These are phyloP conservation scores for Sextonia rubra DNA, from an alignment of 164 flowering plant genomes.

Conservation along the genomic window DNA sequence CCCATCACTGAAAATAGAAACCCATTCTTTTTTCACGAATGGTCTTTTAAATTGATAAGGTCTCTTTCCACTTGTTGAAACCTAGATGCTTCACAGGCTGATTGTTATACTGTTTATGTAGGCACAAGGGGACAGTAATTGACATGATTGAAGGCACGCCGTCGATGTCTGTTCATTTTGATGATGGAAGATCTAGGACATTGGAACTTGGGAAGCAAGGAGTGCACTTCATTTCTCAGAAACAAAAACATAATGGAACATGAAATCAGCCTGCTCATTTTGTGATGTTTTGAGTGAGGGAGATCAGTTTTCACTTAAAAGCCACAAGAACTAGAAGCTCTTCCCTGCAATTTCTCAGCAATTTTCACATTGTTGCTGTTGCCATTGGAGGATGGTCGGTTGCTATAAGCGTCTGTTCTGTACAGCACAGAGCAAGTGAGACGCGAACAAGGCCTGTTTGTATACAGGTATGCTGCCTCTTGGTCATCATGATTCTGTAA, in stretches of 20 bases:
- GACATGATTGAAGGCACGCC: slow-evolving; percentile 56
- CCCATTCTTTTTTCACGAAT: too few species aligned
- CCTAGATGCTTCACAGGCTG: neutral
- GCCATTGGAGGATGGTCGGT: neutral
- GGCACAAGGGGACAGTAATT: slow-evolving; percentile 79
- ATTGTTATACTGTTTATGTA: slow-evolving; percentile 12
- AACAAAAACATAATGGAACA: slow-evolving; percentile 48
- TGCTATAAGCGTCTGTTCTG: neutral
- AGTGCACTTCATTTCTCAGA: slow-evolving; percentile 77
- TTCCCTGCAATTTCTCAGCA: neutral
- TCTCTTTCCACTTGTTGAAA: neutral
- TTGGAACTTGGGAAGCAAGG: slow-evolving; percentile 84
- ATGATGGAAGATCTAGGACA: slow-evolving; percentile 64
- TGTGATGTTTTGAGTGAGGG: neutral
- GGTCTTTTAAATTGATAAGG: too few species aligned
- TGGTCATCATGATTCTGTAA: neutral
- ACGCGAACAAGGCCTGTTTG: neutral
- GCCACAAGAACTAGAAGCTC: neutral
- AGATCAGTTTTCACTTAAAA: neutral
- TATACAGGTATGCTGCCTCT: neutral
- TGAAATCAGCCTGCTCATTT: slow-evolving; percentile 14
- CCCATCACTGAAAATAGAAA: too few species aligned
- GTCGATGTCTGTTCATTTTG: slow-evolving; percentile 52
- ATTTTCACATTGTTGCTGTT: neutral
- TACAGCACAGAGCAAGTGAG: neutral